Percentiles rank a stretch among this genome's conserved stretches.
These are phyloP conservation scores for Fusarium mexicanum DNA, from an alignment of 2,329 filamentous ascomycete species.

Conservation along the genomic window DNA sequence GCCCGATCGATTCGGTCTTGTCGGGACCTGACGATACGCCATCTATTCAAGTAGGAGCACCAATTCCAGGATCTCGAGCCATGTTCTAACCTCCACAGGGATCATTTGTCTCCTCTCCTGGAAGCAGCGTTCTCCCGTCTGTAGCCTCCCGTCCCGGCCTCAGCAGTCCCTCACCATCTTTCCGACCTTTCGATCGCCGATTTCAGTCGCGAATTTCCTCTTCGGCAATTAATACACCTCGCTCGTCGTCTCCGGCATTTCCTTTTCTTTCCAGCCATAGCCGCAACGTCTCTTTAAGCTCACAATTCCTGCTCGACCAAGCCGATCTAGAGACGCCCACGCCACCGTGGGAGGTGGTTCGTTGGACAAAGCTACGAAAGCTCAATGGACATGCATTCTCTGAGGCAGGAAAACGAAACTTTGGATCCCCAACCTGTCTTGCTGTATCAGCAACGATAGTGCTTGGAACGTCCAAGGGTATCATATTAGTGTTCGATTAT, in stretches of 20 bases:
- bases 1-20: conserved; percentile 72
- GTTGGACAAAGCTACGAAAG: conserved; percentile 94
- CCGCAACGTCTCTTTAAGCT: conserved; percentile 81
- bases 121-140: conserved; percentile 77
- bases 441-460: conserved; percentile 89
- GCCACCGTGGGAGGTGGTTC: conserved; percentile 94
- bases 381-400: conserved; percentile 91
- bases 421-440: conserved; percentile 90
- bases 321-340: conserved; percentile 76
- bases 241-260: conserved; percentile 81
- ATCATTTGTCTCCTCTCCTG: conserved; percentile 71
- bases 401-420: conserved; percentile 89
- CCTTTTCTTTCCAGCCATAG: conserved; percentile 80
- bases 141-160: conserved; percentile 73
- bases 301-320: conserved; percentile 70
- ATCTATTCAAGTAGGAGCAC: conserved; percentile 76
- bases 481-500: conserved; percentile 96
- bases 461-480: conserved; percentile 91
- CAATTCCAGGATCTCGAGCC: neutral
- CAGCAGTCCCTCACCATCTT: conserved; percentile 78
- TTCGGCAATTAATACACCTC: conserved; percentile 64
- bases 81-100: conserved; percentile 58
- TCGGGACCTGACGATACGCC: conserved; percentile 87
- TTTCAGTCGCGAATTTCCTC: conserved; percentile 88
- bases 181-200: conserved; percentile 92